Evolutionary conservation across 768 basidiomycete species (phyloP).

Genomic region (Suillus luteus): DNA sequence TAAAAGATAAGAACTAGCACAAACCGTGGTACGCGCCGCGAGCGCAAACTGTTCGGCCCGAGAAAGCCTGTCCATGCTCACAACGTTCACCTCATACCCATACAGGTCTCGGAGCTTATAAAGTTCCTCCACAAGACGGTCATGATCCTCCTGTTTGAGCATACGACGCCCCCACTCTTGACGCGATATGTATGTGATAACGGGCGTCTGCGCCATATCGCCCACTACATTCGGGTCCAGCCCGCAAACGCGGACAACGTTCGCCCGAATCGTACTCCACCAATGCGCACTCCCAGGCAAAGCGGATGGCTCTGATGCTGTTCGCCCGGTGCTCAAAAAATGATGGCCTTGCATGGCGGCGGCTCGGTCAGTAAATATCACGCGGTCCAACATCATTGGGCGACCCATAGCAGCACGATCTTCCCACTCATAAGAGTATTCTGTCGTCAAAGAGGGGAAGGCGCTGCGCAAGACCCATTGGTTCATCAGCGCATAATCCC

Average conservation of each 20-base stretch:
- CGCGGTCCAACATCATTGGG: constrained; percentile 83
- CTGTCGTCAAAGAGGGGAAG: constrained; percentile 80
- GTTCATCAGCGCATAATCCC: constrained; percentile 91
- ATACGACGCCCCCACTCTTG: constrained; percentile 89
- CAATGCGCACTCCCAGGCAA: constrained; percentile 77
- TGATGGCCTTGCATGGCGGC: constrained; percentile 75
- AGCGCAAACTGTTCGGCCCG: constrained; percentile 79
- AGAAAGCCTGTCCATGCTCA: constrained; percentile 79
- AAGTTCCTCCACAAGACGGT: constrained; percentile 74
- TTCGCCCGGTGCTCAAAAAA: constrained; percentile 72
- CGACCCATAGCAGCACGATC: constrained; percentile 73
- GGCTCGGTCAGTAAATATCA: constrained; percentile 83
- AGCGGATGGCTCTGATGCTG: constrained; percentile 71
- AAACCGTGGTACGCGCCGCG: constrained; percentile 83
- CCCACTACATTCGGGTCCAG: constrained; percentile 44
- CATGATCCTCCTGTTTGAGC: constrained; percentile 75
- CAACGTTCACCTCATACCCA: constrained; percentile 88
- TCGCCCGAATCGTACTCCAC: constrained; percentile 81
- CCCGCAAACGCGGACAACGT: constrained; percentile 73
- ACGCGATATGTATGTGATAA: constrained; percentile 91
- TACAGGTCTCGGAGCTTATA: constrained; percentile 66
- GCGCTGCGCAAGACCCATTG: constrained; percentile 78
- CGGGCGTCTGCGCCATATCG: constrained; percentile 54
- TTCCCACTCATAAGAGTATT: constrained; percentile 81
- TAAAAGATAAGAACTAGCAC: constrained; percentile 24